Percentiles rank a stretch among this genome's conserved stretches.
These are phyloP conservation scores for Neopestalotiopsis sp. DNA, from an alignment of 2,329 filamentous ascomycete genomes.

Conservation along the genomic window DNA sequence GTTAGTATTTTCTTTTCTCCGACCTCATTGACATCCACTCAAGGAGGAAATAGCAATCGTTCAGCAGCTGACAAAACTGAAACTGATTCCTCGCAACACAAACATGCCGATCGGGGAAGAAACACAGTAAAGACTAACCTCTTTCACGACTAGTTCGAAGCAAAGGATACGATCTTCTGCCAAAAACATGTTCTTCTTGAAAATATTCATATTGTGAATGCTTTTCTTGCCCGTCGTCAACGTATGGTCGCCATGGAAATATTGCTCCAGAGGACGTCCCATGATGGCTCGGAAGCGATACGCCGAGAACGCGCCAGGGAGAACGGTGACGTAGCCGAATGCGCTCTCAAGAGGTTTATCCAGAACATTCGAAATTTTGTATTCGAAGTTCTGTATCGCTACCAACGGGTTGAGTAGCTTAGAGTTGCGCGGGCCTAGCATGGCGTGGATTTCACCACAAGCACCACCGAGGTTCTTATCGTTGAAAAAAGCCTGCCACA, in stretches of 20 bases:
- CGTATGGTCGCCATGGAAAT: constrained; percentile 99
- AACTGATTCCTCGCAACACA: no score
- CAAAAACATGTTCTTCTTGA: constrained; percentile 99
- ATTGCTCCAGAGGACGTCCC: constrained; percentile 95
- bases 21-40: no score
- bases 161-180: constrained; percentile 99
- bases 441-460: constrained; percentile 98
- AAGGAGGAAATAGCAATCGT: no score
- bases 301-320: constrained; percentile 98
- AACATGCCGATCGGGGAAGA: no score
- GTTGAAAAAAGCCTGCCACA: constrained; percentile 99
- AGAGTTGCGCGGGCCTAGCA: constrained; percentile 88
- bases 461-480: constrained; percentile 98
- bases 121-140: constrained; percentile 38
- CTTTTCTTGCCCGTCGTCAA: constrained; percentile 98
- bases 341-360: constrained; percentile 97
- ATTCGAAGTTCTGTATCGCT: constrained; percentile 98
- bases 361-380: constrained; percentile 99
- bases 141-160: constrained; percentile 98
- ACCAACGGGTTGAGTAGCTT: constrained; percentile 97
- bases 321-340: constrained; percentile 96
- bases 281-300: constrained; percentile 98
- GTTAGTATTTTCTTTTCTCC: no score
- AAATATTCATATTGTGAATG: constrained; percentile 99
- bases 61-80: no score